Conservation (phyloP, 768 basidiomycete species). For the Daedaleopsis nitida region DNA sequence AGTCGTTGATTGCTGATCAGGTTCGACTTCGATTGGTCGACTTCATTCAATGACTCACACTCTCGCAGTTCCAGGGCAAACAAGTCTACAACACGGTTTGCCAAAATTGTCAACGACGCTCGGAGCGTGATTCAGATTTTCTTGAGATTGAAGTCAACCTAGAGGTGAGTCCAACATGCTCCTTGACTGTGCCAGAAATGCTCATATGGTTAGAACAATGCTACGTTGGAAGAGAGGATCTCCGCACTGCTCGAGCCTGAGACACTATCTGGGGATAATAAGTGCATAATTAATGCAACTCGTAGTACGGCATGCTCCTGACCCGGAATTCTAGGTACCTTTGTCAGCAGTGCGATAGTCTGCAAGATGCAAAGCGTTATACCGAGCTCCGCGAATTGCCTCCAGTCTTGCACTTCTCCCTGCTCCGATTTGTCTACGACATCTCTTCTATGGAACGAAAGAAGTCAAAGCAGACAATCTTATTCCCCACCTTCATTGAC, state of each 20-base stretch:
- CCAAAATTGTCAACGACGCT: constrained; percentile 62
- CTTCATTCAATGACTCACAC: background rate
- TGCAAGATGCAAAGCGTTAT: constrained; percentile 81
- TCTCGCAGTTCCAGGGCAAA: constrained; percentile 80
- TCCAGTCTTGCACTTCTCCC: constrained; percentile 87
- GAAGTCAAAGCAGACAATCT: constrained; percentile 81
- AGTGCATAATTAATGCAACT: constrained; percentile 47
- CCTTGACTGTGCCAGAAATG: background rate
- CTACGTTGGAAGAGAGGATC: constrained; percentile 75
- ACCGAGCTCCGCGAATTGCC: constrained; percentile 73
- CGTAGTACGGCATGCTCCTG: background rate
- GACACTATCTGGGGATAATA: constrained; percentile 77
- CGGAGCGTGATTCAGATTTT: constrained; percentile 73
- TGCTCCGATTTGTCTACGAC: constrained; percentile 94
- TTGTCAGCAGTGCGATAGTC: constrained; percentile 71
- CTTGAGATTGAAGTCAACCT: constrained; percentile 89
- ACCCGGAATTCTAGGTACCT: constrained; percentile 56
- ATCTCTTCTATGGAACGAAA: constrained; percentile 74
- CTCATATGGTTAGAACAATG: constrained; percentile 52
- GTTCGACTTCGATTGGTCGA: constrained; percentile 36
- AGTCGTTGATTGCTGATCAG: constrained; percentile 73
- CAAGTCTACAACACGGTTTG: constrained; percentile 83
- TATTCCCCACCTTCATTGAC: constrained; percentile 74
- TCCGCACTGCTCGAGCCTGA: constrained; percentile 68
- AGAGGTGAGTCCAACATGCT: constrained; percentile 47